Evolutionary conservation across 768 basidiomycete genomes (phyloP).

Genomic region (Chalciporus sphaerocephalus): DNA sequence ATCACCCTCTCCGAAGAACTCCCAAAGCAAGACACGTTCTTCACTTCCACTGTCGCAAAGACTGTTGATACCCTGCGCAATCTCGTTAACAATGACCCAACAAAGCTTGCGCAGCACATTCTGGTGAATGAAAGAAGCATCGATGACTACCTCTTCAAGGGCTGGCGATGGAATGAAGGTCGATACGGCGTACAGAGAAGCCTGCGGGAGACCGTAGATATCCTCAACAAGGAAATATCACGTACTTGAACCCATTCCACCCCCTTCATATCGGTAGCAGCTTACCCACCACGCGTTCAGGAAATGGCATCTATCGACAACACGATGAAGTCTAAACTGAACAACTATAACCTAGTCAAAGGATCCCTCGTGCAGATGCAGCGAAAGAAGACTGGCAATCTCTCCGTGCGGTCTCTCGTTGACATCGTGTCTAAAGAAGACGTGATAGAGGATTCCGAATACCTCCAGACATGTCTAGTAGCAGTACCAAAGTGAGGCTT

Average conservation of each 20-base stretch:
- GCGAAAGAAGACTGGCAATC: slow-evolving; percentile 91
- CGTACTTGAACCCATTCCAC: slow-evolving; percentile 8
- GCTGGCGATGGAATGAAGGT: slow-evolving; percentile 93
- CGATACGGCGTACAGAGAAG: slow-evolving; percentile 83
- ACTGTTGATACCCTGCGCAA: slow-evolving; percentile 91
- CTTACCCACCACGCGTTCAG: slow-evolving; percentile 35
- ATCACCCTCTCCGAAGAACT: slow-evolving; percentile 87
- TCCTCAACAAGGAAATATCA: slow-evolving; percentile 69
- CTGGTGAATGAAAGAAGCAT: slow-evolving; percentile 75
- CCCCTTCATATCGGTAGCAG: slow-evolving; percentile 18
- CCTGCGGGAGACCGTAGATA: slow-evolving; percentile 80
- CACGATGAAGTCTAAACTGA: slow-evolving; percentile 86
- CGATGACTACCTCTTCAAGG: slow-evolving; percentile 72
- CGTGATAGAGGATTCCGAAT: slow-evolving; percentile 87
- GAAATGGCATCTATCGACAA: slow-evolving; percentile 95
- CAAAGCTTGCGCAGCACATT: slow-evolving; percentile 69
- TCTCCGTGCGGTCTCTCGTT: slow-evolving; percentile 83
- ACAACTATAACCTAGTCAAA: slow-evolving; percentile 90
- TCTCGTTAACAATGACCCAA: slow-evolving; percentile 81
- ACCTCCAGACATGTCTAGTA: slow-evolving; percentile 86
- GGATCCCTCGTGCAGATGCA: slow-evolving; percentile 89
- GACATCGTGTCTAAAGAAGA: slow-evolving; percentile 82
- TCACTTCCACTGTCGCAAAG: slow-evolving; percentile 86
- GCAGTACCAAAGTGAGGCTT: slow-evolving; percentile 84
- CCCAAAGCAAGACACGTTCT: slow-evolving; percentile 85